Evolutionary conservation across 2,329 filamentous ascomycete species (phyloP), one percentile per base, ranked within the genome.

Genomic region (Ophioceras dolichostomum): DNA sequence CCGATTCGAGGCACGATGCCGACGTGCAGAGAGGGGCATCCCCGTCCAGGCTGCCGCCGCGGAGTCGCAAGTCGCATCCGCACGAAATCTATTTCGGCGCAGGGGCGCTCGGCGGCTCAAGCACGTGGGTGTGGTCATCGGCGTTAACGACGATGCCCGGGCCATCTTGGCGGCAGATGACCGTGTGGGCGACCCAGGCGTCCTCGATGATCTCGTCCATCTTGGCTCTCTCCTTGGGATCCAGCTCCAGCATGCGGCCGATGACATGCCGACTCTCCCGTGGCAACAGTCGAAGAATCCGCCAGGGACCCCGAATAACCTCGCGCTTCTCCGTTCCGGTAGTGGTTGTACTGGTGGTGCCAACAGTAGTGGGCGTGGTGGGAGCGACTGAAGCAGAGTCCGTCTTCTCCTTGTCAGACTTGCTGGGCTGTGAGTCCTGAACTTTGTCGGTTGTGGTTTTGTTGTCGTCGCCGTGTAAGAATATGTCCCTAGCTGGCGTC

Each of bases 191-290:
- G n/a, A 96, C 77, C 91, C 91, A 98, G 13, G 81, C 78, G 53
- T 98, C 89, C 17, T 79, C 73, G 36, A 95, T 61, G 14, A 98
- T 83, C 51, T 98, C 87, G 18, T 80, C 70, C 65, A 98, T 81
- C 3, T 74, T 84, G 3, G 87, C 89, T 39, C 91, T 76, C 46
- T 82, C 80, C 52, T 76, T 81, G 0, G 88, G 86, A 49, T 94
- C 77, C 36, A 95, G 70, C 51, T 91, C 86, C 26, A 98, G 72
- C 91, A 98, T 98, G 40, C 83, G 73, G 32, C 85, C 80, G 39
- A 98, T 82, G 44, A 98, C 87, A 53, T 89, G 80, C 36, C 91
- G 71, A 45, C 82, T 93, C 59, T 96, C 91, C 41, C 89, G 72
- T 1, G 91, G 91, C 9, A 98, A 67, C 26, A 96, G 66, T 30